Conservation (phyloP, 306 rosid species). For the Sindora glabra region DNA sequence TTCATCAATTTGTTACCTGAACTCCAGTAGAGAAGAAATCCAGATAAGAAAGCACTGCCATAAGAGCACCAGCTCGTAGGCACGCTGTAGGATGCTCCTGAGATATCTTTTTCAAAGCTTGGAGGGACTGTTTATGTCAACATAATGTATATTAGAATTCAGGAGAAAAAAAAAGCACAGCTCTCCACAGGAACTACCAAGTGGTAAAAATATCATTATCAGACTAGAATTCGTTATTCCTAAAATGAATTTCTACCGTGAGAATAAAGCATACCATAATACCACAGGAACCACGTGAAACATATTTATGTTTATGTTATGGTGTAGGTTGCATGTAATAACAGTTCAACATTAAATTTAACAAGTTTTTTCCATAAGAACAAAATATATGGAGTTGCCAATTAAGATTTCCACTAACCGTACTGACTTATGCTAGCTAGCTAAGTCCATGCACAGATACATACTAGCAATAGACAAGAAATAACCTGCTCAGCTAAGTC, state of each 20-base stretch:
- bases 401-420: not conserved
- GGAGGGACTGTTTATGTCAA: slow-evolving; percentile 76
- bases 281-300: too few relatives aligned
- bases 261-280: not conserved
- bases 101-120: slow-evolving; percentile 95
- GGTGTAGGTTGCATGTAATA: not conserved
- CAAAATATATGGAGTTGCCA: not conserved
- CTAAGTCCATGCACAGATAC: too few relatives aligned
- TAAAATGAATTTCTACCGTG: not conserved
- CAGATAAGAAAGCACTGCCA: slow-evolving; percentile 97
- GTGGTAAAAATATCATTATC: not conserved
- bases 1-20: slow-evolving; percentile 48
- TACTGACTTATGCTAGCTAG: too few relatives aligned
- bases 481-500: slow-evolving; percentile 99
- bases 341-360: not conserved
- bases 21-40: slow-evolving; percentile 98
- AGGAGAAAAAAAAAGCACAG: not conserved
- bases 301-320: too few relatives aligned
- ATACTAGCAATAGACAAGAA: not conserved
- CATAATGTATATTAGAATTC: slow-evolving; percentile 21
- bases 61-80: slow-evolving; percentile 97
- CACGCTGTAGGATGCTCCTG: slow-evolving; percentile 99
- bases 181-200: not conserved
- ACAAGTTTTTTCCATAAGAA: not conserved
- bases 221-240: not conserved